Conservation (phyloP, 2,329 filamentous ascomycete species). For the Metarhizium anisopliae region DNA sequence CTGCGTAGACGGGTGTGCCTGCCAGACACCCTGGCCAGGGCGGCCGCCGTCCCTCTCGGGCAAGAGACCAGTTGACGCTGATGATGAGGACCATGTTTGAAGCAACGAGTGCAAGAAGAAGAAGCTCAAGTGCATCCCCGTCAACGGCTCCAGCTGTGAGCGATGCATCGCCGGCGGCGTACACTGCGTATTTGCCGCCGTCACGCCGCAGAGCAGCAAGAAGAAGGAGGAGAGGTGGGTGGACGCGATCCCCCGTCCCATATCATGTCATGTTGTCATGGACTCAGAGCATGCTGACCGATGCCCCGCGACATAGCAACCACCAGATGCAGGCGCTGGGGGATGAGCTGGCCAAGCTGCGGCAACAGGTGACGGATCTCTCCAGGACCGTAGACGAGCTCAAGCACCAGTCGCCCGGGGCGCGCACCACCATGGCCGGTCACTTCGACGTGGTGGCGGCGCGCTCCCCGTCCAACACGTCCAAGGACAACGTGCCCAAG, state of each 20-base stretch:
- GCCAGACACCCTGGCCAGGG: no score
- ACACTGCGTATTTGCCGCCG: conserved; percentile 16
- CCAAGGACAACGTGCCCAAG: conserved; percentile 16
- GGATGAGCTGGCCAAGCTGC: conserved; percentile 19
- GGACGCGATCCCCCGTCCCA: not conserved
- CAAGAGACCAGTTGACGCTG: conserved; percentile 1
- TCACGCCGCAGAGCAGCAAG: conserved; percentile 11
- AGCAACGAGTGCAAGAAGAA: conserved; percentile 30
- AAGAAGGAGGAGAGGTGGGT: conserved; percentile 15
- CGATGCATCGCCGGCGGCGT: conserved; percentile 19
- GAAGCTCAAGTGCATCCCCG: conserved; percentile 30
- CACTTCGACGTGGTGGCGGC: conserved; percentile 7
- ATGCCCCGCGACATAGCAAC: not conserved
- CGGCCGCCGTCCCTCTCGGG: no score
- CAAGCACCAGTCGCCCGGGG: conserved; percentile 11
- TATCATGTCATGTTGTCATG: not conserved
- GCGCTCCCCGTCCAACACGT: conserved; percentile 11
- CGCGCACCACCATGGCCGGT: conserved; percentile 8
- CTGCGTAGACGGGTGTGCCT: not conserved
- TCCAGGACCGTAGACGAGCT: conserved; percentile 18
- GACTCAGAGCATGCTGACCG: not conserved
- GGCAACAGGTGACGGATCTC: conserved; percentile 20
- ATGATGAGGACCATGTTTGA: conserved; percentile 5
- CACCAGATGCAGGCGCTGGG: conserved; percentile 14
- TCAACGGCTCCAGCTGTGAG: conserved; percentile 17